Evolutionary conservation across 805 yeast species (phyloP).

Genomic region (Yarrowia divulgata): DNA sequence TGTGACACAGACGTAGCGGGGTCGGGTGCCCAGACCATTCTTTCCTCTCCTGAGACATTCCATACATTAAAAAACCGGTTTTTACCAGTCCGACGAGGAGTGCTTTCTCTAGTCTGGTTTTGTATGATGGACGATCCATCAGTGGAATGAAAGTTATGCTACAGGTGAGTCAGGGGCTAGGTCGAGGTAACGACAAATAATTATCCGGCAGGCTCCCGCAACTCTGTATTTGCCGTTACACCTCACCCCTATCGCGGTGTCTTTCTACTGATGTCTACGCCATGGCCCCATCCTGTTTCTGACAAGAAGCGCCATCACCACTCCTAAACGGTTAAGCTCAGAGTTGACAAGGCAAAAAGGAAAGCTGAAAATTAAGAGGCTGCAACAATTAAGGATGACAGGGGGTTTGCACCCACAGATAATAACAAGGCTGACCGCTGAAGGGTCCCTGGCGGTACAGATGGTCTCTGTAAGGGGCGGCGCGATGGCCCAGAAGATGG

Average conservation of each 20-base stretch:
- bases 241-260: neutral
- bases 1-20: neutral
- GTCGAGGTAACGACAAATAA: neutral
- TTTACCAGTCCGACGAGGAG: neutral
- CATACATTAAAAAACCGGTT: conserved; percentile 18
- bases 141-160: conserved; percentile 24
- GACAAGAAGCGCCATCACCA: conserved; percentile 7
- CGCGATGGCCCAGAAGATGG: neutral
- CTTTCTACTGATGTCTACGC: neutral
- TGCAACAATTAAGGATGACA: conserved; percentile 21
- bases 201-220: neutral
- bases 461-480: conserved; percentile 22
- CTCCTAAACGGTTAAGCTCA: conserved; percentile 1
- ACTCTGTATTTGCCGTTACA: neutral
- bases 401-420: neutral
- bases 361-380: conserved; percentile 15
- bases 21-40: neutral
- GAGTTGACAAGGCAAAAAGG: conserved; percentile 11
- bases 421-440: conserved; percentile 1
- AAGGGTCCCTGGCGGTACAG: conserved; percentile 16
- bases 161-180: conserved; percentile 30
- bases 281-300: conserved; percentile 8
- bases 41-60: conserved; percentile 20
- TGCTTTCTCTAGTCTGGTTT: neutral
- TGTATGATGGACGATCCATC: conserved; percentile 15